Base-by-base conservation (phyloP, 129 eudicot genomes). In the Oenanthe sinensis region DNA sequence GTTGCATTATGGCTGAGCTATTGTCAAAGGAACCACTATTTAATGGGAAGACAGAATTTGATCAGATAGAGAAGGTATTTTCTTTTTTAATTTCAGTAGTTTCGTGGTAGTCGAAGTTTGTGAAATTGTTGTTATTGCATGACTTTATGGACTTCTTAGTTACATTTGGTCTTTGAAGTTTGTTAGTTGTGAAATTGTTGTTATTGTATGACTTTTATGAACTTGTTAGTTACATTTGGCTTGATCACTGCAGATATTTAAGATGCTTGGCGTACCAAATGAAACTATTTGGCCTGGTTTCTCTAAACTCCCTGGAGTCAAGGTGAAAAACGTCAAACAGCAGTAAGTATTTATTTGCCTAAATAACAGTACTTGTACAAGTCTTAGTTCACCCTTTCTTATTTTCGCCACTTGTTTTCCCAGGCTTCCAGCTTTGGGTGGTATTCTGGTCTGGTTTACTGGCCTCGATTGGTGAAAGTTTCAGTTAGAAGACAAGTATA, bases 401-500 rank as follows among this genome's bases (percentile, higher is more conserved):
- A 79, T 87, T 85, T 82, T 84, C 88, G 69, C 82, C 84, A 58
- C 67, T 58, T 87, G 85, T 87, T 90, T 87, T 87, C 91, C 96
- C 97, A 91, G 98, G 96, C 97, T 84, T 88, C 97, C 93, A 88
- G 93, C 96, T 89, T 91, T 93, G 97, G 98, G 97, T 91, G 97
- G 67, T 58, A 89, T 85, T 93, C 97, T 93, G 97, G 89, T 95
- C 87, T 93, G 96, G 88, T 87, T 93, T 88, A 89, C 90, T 91
- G 89, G 96, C 90, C 87, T 87, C 81, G 87, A 81, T 87, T 88
- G 96, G 91, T 88, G 95, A 86, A 90, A 81, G 68, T 88, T 82
- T 84, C 81, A 80, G 80, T 86, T 67, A 36, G 65, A 19, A 63
- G 72, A 39, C 46, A 46, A 79, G 33, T 78, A 60, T 77, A 40